Conservation (phyloP, 2,329 filamentous ascomycete species). For the Fusarium lateritium region DNA sequence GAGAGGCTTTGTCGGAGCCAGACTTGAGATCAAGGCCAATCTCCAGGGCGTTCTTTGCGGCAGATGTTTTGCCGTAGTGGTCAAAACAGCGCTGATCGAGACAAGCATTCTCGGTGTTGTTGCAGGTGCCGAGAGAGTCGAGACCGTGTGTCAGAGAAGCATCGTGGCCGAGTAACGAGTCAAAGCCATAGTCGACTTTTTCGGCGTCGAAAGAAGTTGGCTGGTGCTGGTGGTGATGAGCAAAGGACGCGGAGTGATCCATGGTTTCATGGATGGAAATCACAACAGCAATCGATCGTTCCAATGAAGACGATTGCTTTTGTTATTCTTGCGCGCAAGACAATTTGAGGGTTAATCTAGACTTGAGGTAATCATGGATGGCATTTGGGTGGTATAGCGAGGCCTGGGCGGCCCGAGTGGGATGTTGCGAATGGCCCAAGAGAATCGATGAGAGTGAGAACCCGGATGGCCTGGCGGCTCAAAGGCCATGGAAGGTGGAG, state of each 20-base stretch:
- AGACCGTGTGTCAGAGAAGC: constrained; percentile 47
- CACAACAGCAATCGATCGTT: constrained; percentile 24
- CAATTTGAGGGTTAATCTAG: constrained; percentile 8
- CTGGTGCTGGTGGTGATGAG: constrained; percentile 40
- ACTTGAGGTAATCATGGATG: constrained; percentile 20
- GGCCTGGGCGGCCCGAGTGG: constrained; percentile 35
- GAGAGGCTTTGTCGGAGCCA: constrained; percentile 4
- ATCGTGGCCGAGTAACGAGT: constrained; percentile 47
- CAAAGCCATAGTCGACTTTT: constrained; percentile 53
- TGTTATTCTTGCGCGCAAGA: constrained; percentile 9
- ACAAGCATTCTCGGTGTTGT: constrained; percentile 54
- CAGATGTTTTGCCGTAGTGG: constrained; percentile 42
- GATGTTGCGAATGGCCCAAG: constrained; percentile 41
- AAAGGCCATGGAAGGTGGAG: constrained; percentile 40
- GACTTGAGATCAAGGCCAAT: constrained; percentile 39
- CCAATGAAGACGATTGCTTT: constrained; percentile 16
- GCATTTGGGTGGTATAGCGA: constrained; percentile 26
- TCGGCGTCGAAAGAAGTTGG: constrained; percentile 41
- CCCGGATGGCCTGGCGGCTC: constrained; percentile 50
- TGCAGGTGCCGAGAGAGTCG: constrained; percentile 47
- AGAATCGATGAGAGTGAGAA: constrained; percentile 46
- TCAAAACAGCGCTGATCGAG: constrained; percentile 50
- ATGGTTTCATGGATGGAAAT: constrained; percentile 30
- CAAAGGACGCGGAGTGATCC: constrained; percentile 44
- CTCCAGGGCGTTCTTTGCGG: constrained; percentile 26